Evolutionary conservation across 2,329 filamentous ascomycete genomes (phyloP).

Genomic region (Neurospora sp.): DNA sequence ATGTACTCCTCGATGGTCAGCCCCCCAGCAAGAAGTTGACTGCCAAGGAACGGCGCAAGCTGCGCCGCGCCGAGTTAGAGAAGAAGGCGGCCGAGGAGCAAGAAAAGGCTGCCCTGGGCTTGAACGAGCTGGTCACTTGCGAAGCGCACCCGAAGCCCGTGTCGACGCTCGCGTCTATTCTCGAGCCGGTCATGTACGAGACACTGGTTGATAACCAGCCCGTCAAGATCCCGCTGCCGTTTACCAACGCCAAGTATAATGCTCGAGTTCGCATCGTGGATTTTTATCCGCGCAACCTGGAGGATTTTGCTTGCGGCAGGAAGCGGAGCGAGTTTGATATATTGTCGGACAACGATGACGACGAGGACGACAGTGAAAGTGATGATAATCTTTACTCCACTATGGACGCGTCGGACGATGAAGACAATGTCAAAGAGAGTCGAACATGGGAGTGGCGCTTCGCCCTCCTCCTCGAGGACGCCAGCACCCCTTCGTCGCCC

Average conservation of each 20-base stretch:
- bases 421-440: constrained; percentile 9
- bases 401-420: constrained; percentile 26
- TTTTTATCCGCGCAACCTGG: constrained; percentile 60
- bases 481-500: constrained; percentile 24
- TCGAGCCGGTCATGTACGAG: constrained; percentile 29
- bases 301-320: constrained; percentile 55
- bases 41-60: constrained; percentile 19
- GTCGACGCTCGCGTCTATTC: constrained; percentile 31
- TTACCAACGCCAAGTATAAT: constrained; percentile 64
- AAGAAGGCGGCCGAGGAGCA: constrained; percentile 19
- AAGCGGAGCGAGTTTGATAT: constrained; percentile 37
- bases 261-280: constrained; percentile 69
- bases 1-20: constrained; percentile 11
- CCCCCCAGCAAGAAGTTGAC: constrained; percentile 11
- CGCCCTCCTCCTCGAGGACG: constrained; percentile 67
- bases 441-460: constrained; percentile 75
- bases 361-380: constrained; percentile 22
- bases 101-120: constrained; percentile 18
- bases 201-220: constrained; percentile 31
- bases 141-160: constrained; percentile 19
- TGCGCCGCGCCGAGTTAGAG: constrained; percentile 18
- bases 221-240: constrained; percentile 47
- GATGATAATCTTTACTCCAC: background rate
- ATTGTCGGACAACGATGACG: constrained; percentile 32
- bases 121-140: constrained; percentile 12